Conservation (phyloP, 1,284 basidiomycete genomes). For the Ustilago tritici region DNA sequence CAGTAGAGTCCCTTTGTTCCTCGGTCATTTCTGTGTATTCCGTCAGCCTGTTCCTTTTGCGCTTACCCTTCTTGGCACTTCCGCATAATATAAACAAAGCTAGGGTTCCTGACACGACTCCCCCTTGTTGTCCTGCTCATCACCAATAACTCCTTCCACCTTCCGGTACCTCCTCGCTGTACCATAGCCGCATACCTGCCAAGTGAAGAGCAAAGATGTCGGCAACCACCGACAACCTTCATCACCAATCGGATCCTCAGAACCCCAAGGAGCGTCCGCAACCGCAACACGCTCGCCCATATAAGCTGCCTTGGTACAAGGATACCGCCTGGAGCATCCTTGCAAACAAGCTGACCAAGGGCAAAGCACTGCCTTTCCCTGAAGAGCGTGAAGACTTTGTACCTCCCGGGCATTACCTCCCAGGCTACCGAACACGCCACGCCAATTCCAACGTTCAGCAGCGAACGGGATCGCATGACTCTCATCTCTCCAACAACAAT, state of each 20-base stretch:
- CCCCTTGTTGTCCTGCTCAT: not conserved
- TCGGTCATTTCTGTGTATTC: not conserved
- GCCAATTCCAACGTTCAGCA: not conserved
- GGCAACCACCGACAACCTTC: slow-evolving; percentile 13
- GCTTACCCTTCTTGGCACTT: not conserved
- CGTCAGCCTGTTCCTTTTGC: not conserved
- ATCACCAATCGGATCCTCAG: slow-evolving; percentile 28
- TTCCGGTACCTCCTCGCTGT: not conserved
- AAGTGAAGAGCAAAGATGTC: not conserved
- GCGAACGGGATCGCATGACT: slow-evolving; percentile 3
- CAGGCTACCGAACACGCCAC: slow-evolving; percentile 27
- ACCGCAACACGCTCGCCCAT: slow-evolving; percentile 21
- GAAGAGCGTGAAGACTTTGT: slow-evolving; percentile 44
- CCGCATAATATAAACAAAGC: not conserved
- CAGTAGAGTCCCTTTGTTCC: not conserved
- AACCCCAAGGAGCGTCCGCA: slow-evolving; percentile 12
- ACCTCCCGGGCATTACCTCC: slow-evolving; percentile 38
- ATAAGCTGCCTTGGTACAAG: slow-evolving; percentile 42
- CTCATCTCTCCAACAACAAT: slow-evolving; percentile 1
- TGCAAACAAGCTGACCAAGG: slow-evolving; percentile 37
- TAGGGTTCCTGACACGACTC: not conserved
- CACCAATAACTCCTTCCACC: not conserved
- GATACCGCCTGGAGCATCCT: slow-evolving; percentile 41
- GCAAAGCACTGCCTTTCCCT: slow-evolving; percentile 28
- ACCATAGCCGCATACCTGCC: not conserved